Percentiles rank a stretch among this genome's conserved stretches.
Evolutionary conservation across 106 monocot genomes (phyloP).

Genomic region (Vanilla planifolia): DNA sequence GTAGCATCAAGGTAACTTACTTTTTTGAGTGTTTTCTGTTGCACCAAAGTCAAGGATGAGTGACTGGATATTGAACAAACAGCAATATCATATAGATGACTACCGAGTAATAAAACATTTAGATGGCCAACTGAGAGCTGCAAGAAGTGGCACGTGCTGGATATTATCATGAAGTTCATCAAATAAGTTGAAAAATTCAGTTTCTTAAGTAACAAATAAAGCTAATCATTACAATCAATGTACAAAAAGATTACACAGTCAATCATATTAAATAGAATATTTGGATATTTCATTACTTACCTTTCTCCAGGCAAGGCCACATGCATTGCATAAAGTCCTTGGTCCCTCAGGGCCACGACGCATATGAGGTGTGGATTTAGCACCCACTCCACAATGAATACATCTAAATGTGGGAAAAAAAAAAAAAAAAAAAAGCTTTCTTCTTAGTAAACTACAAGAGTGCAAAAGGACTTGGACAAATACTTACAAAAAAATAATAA

Average conservation of each 20-base stretch:
- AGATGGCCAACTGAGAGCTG: too few relatives aligned
- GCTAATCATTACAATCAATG: neutral
- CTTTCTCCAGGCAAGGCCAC: slow-evolving; percentile 57
- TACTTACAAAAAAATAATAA: neutral
- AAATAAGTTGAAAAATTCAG: neutral
- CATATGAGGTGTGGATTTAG: slow-evolving; percentile 46
- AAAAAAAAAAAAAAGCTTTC: neutral
- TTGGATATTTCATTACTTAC: slow-evolving; percentile 6
- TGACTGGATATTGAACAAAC: neutral
- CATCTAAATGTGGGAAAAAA: slow-evolving; percentile 20
- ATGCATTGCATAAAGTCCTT: slow-evolving; percentile 55
- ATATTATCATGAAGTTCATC: too few relatives aligned
- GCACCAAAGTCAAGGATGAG: slow-evolving; percentile 8
- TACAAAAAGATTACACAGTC: neutral
- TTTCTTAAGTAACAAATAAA: neutral
- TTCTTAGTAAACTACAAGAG: too few relatives aligned
- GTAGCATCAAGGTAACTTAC: slow-evolving; percentile 6
- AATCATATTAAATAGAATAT: neutral
- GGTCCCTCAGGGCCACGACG: slow-evolving; percentile 53
- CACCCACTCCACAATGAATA: slow-evolving; percentile 35
- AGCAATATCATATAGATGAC: neutral
- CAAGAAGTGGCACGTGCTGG: too few relatives aligned
- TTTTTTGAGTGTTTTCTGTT: slow-evolving; percentile 18
- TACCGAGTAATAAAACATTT: neutral
- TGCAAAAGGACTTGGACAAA: neutral